Conservation (phyloP, 2,329 filamentous ascomycete species). For the Zelopaecilomyces penicillatus region DNA sequence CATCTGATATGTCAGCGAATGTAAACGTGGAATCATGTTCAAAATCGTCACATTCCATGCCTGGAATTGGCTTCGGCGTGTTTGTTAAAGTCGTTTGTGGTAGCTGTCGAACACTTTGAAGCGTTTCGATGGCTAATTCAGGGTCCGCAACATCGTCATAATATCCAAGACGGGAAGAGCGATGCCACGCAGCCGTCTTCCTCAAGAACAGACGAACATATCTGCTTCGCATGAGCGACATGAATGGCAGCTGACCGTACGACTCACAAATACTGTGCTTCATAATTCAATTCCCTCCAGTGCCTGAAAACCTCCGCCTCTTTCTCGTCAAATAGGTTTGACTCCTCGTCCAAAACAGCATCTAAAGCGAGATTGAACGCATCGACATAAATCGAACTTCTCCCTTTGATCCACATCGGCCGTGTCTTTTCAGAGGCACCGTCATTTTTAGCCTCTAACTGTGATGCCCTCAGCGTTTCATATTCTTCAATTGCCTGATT, state of each 20-base stretch:
- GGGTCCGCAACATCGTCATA: conserved; percentile 75
- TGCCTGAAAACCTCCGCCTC: conserved; percentile 69
- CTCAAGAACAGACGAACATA: conserved; percentile 89
- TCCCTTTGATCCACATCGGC: conserved; percentile 58
- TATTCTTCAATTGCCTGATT: conserved; percentile 72
- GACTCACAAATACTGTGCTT: conserved; percentile 79
- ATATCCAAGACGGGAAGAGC: conserved; percentile 68
- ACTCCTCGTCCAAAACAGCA: conserved; percentile 82
- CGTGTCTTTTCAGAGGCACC: conserved; percentile 32
- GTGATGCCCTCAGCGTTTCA: conserved; percentile 57
- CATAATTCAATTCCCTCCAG: conserved; percentile 69
- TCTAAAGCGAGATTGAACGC: conserved; percentile 90
- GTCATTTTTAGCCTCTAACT: conserved; percentile 27
- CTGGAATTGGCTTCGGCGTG: conserved; percentile 15
- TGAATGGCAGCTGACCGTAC: not conserved
- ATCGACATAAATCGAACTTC: conserved; percentile 91
- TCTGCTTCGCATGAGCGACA: conserved; percentile 31
- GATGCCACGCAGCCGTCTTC: conserved; percentile 88
- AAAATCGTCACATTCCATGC: conserved; percentile 31
- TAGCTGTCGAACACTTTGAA: conserved; percentile 53
- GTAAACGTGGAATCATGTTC: conserved; percentile 51
- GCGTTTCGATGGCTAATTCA: conserved; percentile 50
- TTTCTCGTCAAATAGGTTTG: conserved; percentile 73
- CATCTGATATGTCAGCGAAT: conserved; percentile 73
- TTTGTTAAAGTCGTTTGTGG: conserved; percentile 28